Percentiles rank a stretch among this genome's conserved stretches.
These are phyloP conservation scores for Aspergillus haitiensis DNA, from an alignment of 495 filamentous ascomycete genomes.

Conservation along the genomic window DNA sequence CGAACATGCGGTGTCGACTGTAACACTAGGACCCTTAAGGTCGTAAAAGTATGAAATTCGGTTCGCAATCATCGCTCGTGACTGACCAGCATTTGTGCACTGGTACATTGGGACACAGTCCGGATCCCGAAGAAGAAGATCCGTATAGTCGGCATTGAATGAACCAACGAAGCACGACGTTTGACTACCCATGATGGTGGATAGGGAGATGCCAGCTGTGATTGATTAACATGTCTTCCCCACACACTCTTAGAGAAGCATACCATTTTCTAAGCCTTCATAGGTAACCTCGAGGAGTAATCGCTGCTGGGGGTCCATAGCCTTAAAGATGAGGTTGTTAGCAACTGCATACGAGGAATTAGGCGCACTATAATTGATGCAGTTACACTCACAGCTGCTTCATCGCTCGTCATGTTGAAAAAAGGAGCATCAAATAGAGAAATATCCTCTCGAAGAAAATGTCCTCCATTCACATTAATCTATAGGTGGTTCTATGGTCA, in stretches of 20 bases:
- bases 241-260: not conserved
- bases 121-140: constrained; percentile 16
- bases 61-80: constrained; percentile 42
- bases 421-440: constrained; percentile 55
- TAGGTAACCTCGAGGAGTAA: constrained; percentile 57
- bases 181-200: constrained; percentile 18
- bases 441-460: constrained; percentile 52
- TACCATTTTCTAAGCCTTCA: constrained; percentile 50
- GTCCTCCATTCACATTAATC: constrained; percentile 25
- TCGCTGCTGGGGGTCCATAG: constrained; percentile 44
- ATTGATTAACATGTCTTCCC: not conserved
- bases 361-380: too few relatives aligned
- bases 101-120: constrained; percentile 25
- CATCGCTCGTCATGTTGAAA: constrained; percentile 53
- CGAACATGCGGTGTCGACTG: constrained; percentile 53
- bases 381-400: constrained; percentile 38
- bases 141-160: constrained; percentile 12
- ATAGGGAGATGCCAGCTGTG: constrained; percentile 31
- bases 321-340: not conserved
- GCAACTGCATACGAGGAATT: too few relatives aligned
- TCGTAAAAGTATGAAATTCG: constrained; percentile 49
- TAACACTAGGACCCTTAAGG: constrained; percentile 43
- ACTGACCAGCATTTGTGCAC: constrained; percentile 16
- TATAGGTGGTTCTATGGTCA: not conserved
- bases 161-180: constrained; percentile 7